These are phyloP conservation scores for Penicillium sp. DNA, from an alignment of 2,329 filamentous ascomycete species.

Conservation along the genomic window DNA sequence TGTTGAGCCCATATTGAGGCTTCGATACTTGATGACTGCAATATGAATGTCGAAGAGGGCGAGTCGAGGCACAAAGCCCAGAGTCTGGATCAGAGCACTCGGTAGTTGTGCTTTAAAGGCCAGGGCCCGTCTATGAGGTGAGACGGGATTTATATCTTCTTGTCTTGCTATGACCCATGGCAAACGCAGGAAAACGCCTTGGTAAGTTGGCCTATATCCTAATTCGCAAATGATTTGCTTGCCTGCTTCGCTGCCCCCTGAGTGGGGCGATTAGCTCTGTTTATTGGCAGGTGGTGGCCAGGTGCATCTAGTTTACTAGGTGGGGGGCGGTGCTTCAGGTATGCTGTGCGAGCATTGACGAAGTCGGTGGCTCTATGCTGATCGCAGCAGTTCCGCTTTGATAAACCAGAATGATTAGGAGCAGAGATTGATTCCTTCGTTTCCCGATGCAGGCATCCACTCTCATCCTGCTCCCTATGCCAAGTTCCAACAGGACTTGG, in stretches of 20 bases:
- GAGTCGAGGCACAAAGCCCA: neutral
- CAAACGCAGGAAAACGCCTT: neutral
- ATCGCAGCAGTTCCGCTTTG: neutral
- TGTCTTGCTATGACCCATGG: neutral
- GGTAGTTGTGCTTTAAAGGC: neutral
- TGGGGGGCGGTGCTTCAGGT: conserved; percentile 5
- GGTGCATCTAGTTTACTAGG: neutral
- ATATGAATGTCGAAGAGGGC: neutral
- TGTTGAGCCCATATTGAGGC: neutral
- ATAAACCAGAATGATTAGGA: neutral
- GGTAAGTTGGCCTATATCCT: neutral
- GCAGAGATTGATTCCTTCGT: conserved; percentile 3
- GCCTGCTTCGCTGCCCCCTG: conserved; percentile 6
- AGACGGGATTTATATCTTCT: neutral
- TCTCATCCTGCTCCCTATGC: neutral
- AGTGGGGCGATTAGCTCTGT: conserved; percentile 6
- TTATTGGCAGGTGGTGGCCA: neutral
- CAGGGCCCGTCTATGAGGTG: neutral
- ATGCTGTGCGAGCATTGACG: conserved; percentile 1
- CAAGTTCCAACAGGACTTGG: conserved; percentile 1
- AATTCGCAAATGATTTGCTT: neutral
- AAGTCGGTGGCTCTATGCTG: neutral
- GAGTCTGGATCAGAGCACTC: too few relatives aligned
- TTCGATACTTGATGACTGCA: neutral
- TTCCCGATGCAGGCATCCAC: conserved; percentile 1